Base-by-base conservation (phyloP, 345 rosid genomes). In the Erucastrum elatum region DNA sequence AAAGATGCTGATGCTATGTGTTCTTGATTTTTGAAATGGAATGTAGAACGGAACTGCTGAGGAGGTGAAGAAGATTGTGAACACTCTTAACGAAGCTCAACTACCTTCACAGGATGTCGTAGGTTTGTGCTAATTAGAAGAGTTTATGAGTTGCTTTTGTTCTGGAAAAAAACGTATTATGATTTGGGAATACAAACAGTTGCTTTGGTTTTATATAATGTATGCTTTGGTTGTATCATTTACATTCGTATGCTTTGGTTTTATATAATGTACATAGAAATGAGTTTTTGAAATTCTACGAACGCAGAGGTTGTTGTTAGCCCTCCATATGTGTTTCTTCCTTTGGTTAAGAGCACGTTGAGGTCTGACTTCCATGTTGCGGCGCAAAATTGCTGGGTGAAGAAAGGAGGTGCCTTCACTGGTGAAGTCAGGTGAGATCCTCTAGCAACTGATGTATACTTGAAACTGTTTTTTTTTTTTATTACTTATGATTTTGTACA, bases 361-460 rank as follows among this genome's bases (percentile, higher is more conserved):
- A 87, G 84, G 86, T 78, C 93, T 59, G 92, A 90, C 68, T 90
- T 94, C 41, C 87, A 86, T 72, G 96, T 92, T 53, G 94, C 96
- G 15, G 98, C 97, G 1, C 98, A 94, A 74, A 94, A 94, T 83
- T 94, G 97, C 72, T 94, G 97, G 98, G 93, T 94, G 44, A 87
- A 87, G 81, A 94, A 94, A 64, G 98, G 98, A 37, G 98, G 97
- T 81, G 98, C 98, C 68, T 94, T 76, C 89, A 94, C 98, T 0
- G 98, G 98, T 46, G 98, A 94, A 75, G 86, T 94, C 74, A 92
- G 98, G 98, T 91, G 33, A 58, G 79, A 41, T 70, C 71, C 59
- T 31, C 59, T 64, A 5, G 8, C 27, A 1, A 53, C 3, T 75
- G 37, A 0, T 63, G 8, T 21, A n/a, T 64, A 41, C 71, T 62